phyloP scores from a whole-genome alignment of 495 filamentous ascomycete genomes.

The Oidiodendron maius region DNA sequence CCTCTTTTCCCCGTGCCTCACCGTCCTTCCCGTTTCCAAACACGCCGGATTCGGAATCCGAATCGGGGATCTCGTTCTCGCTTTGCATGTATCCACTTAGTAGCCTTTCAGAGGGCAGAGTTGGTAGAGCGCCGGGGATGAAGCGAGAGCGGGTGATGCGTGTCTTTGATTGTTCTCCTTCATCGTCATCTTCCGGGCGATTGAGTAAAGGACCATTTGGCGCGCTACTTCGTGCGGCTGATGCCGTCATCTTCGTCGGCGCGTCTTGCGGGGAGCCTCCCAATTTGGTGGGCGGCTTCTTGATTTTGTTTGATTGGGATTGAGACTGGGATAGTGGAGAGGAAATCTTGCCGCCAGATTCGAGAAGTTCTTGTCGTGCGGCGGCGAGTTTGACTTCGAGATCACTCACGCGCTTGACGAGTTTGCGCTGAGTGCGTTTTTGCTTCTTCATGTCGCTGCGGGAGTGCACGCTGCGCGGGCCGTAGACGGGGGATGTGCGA shows the following conservation, averaged over 20 bases:
- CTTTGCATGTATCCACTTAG: slow-evolving; percentile 27
- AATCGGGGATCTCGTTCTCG: not conserved
- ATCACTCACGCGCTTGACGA: slow-evolving; percentile 60
- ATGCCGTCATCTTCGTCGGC: too few relatives aligned
- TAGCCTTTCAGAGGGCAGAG: slow-evolving; percentile 54
- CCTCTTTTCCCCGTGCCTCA: too few relatives aligned
- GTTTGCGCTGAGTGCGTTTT: slow-evolving; percentile 52
- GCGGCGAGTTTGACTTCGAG: slow-evolving; percentile 55
- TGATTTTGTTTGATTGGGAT: not conserved
- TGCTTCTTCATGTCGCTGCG: slow-evolving; percentile 55
- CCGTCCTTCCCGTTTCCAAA: too few relatives aligned
- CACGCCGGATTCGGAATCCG: not conserved
- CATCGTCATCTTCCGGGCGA: too few relatives aligned
- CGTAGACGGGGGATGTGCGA: slow-evolving; percentile 9
- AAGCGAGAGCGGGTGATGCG: too few relatives aligned
- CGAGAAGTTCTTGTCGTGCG: slow-evolving; percentile 48
- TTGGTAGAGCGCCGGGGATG: slow-evolving; percentile 49
- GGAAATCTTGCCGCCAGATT: not conserved
- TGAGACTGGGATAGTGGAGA: not conserved
- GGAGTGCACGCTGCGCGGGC: too few relatives aligned
- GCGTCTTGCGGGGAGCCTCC: too few relatives aligned
- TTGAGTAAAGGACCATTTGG: too few relatives aligned
- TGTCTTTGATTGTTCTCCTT: too few relatives aligned
- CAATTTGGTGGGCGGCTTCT: not conserved
- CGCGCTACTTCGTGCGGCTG: too few relatives aligned